These are phyloP conservation scores for Xylaria flabelliformis DNA, from an alignment of 495 filamentous ascomycete species.

Conservation along the genomic window DNA sequence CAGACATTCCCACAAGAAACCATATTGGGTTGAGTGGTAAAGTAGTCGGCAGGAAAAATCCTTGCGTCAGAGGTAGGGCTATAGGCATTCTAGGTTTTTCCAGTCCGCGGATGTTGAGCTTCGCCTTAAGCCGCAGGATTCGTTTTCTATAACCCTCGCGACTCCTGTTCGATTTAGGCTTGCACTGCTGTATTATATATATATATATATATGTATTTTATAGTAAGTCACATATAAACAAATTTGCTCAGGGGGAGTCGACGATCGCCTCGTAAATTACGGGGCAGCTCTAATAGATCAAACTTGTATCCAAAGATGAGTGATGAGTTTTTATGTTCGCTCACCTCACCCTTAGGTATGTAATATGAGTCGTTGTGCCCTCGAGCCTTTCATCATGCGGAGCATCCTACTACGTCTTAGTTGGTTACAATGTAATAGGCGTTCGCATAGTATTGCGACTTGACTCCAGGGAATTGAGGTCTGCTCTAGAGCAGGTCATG, in stretches of 20 bases:
- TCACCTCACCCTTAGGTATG: not conserved
- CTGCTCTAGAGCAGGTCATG: not conserved
- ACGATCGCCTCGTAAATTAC: not conserved
- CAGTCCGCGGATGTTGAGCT: not conserved
- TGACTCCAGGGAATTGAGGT: not conserved
- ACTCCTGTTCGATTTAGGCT: not conserved
- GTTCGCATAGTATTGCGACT: not conserved
- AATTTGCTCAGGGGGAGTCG: not conserved
- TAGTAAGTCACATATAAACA: not conserved
- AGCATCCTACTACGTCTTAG: not conserved
- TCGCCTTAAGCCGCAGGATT: slow-evolving; percentile 1
- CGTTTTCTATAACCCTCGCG: not conserved
- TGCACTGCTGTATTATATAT: not conserved
- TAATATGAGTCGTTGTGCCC: not conserved
- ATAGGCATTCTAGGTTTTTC: not conserved
- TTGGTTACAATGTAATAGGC: no score
- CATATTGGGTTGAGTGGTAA: not conserved
- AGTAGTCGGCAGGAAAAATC: not conserved
- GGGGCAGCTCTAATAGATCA: not conserved
- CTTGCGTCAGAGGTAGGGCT: not conserved
- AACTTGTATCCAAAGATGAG: not conserved
- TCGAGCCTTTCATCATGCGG: not conserved
- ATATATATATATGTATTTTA: not conserved
- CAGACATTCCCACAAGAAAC: not conserved
- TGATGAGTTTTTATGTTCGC: not conserved